Conservation (phyloP, 257 asterid species). For the Mentha longifolia region DNA sequence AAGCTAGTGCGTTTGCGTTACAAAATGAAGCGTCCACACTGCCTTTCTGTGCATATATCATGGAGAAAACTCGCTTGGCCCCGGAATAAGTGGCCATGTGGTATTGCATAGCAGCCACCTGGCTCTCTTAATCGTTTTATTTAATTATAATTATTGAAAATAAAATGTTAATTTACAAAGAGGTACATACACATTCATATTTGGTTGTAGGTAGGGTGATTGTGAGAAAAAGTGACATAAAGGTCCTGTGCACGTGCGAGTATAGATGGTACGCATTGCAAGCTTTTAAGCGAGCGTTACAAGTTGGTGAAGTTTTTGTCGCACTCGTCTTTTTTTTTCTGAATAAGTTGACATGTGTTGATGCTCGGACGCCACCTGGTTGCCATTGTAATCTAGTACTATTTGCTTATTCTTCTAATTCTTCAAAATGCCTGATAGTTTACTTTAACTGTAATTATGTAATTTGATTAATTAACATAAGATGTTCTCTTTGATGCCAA, state of each 20-base stretch:
- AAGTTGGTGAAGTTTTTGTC: constrained; percentile 4
- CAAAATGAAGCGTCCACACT: constrained; percentile 21
- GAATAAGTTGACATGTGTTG: constrained; percentile 14
- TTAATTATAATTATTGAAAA: constrained; percentile 7
- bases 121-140: constrained; percentile 20
- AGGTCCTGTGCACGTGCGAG: constrained; percentile 12
- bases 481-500: constrained; percentile 6
- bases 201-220: not conserved
- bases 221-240: constrained; percentile 18
- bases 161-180: not conserved
- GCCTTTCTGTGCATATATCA: constrained; percentile 13
- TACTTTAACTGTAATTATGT: not conserved
- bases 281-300: constrained; percentile 35
- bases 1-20: constrained; percentile 36
- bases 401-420: not conserved
- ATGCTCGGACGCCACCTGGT: constrained; percentile 30
- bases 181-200: not conserved
- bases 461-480: not conserved
- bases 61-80: constrained; percentile 16
- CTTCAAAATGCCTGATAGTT: not conserved
- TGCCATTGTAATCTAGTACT: not conserved
- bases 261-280: constrained; percentile 26
- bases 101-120: constrained; percentile 25
- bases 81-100: constrained; percentile 29
- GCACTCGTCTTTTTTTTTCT: not conserved